Evolutionary conservation across 2,329 filamentous ascomycete genomes (phyloP).

Genomic region (Fonsecaea monophora): DNA sequence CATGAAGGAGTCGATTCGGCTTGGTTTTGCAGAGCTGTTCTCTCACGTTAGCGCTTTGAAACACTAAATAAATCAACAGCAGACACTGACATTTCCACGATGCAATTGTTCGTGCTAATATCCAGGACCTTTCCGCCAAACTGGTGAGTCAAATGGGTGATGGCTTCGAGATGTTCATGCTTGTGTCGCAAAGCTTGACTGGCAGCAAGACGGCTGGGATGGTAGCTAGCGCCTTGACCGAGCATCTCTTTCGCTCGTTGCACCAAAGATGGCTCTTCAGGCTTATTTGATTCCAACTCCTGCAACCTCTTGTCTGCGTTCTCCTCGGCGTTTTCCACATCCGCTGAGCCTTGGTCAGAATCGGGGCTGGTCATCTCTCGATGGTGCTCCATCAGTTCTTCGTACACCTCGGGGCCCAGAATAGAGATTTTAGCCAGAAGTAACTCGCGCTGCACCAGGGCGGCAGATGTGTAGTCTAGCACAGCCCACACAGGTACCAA

Average conservation of each 20-base stretch:
- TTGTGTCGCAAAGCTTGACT: slow-evolving; percentile 94
- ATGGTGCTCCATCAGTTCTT: slow-evolving; percentile 94
- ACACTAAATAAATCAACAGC: slow-evolving; percentile 34
- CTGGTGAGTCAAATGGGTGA: slow-evolving; percentile 95
- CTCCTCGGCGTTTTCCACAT: slow-evolving; percentile 47
- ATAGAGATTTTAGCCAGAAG: slow-evolving; percentile 96
- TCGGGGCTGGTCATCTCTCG: slow-evolving; percentile 77
- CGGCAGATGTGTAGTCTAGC: slow-evolving; percentile 89
- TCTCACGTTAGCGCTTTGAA: slow-evolving; percentile 22
- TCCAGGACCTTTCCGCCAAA: slow-evolving; percentile 97
- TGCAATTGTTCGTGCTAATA: slow-evolving; percentile 98
- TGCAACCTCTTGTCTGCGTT: slow-evolving; percentile 40
- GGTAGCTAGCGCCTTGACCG: slow-evolving; percentile 69
- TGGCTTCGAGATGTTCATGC: slow-evolving; percentile 94
- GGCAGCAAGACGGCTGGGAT: slow-evolving; percentile 82
- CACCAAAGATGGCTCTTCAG: slow-evolving; percentile 36
- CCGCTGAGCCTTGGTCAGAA: slow-evolving; percentile 40
- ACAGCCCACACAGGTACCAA: slow-evolving; percentile 98
- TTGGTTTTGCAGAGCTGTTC: slow-evolving; percentile 83
- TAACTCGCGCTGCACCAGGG: slow-evolving; percentile 93
- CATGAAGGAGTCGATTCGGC: slow-evolving; percentile 94
- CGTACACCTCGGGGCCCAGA: slow-evolving; percentile 95
- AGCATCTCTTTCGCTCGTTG: slow-evolving; percentile 39
- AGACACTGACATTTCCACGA: slow-evolving; percentile 85
- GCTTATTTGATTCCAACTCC: slow-evolving; percentile 49